These are phyloP conservation scores for Agrocybe pediades DNA, from an alignment of 768 basidiomycete genomes.

Conservation along the genomic window DNA sequence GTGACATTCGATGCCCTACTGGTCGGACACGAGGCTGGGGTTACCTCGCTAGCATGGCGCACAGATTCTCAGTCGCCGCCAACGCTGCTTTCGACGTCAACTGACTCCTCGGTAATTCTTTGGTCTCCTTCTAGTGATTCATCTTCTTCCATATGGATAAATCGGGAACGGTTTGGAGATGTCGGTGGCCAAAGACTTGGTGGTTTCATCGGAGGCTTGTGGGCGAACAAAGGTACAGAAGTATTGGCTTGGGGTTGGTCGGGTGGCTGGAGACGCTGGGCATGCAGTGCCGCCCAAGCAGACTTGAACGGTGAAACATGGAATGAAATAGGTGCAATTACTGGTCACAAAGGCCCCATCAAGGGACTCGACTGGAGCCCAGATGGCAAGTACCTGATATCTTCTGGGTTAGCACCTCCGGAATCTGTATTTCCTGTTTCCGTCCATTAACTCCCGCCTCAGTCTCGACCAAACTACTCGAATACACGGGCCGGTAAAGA, in stretches of 20 bases:
- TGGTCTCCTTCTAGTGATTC: slow-evolving; percentile 78
- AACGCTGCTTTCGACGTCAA: slow-evolving; percentile 87
- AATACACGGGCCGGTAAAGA: slow-evolving; percentile 65
- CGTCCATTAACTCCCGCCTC: slow-evolving; percentile 5
- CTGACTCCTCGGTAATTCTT: slow-evolving; percentile 92
- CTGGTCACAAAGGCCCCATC: slow-evolving; percentile 84
- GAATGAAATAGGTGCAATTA: slow-evolving; percentile 76
- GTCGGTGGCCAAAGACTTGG: slow-evolving; percentile 89
- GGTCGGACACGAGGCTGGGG: slow-evolving; percentile 92
- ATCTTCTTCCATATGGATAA: slow-evolving; percentile 82
- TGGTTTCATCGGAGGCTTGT: slow-evolving; percentile 90
- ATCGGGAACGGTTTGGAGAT: slow-evolving; percentile 89
- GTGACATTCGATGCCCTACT: slow-evolving; percentile 93
- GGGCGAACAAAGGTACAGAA: slow-evolving; percentile 64
- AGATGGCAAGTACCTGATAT: slow-evolving; percentile 81
- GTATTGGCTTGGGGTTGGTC: slow-evolving; percentile 91
- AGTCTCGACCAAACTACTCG: slow-evolving; percentile 93
- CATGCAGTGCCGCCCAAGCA: slow-evolving; percentile 29
- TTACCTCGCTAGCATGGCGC: slow-evolving; percentile 89
- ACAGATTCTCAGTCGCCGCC: slow-evolving; percentile 36
- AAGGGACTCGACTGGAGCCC: slow-evolving; percentile 87
- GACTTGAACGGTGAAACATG: slow-evolving; percentile 49
- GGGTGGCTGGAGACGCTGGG: slow-evolving; percentile 93
- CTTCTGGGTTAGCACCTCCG: slow-evolving; percentile 63
- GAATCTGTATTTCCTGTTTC: not conserved